Evolutionary conservation across 345 rosid genomes (phyloP), one percentile per base, ranked within the genome.

Genomic region (Populus davidiana): DNA sequence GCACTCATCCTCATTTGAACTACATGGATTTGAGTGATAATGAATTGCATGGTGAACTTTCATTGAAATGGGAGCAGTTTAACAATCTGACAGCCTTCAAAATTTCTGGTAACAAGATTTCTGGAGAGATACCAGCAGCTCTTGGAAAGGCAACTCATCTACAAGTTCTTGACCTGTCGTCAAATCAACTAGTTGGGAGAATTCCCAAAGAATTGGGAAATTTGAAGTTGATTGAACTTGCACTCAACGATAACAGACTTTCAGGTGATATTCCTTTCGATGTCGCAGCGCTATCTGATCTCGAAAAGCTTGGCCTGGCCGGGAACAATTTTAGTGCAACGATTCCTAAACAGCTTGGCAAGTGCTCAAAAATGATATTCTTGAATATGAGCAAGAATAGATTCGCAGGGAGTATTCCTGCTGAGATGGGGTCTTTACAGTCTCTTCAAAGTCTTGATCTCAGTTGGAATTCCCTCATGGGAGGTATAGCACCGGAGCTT

Each of bases 401-500:
- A 52, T 50, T 72, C 6, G 11, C 44, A 11, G 66, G 35, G 8
- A 25, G 29, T 12, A 72, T 72, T 59, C 75, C 75, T 33, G 2
- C 23, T 2, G 75, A 56, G 67, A 33, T 72, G 2, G 67, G 75
- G 8, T 16, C 7, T 9, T 54, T 72, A 18, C 8, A 54, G 16
- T 25, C 27, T 54, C 59, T 72, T 18, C 38, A 72, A 56, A n/a
- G 25, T 35, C 66, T 72, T n/a, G 84, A 81, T 49, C 73, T 81
- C 23, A 81, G 81, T 43, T 38, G 65, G 5, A 81, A 81, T 59
- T 74, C 5, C 8, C 56, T 77, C 2, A 8, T 13, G 16, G 81
- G 72, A 74, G 72, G 12, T 3, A 73, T 81, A 29, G 69, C 81
- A 8, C 27, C 5, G 5, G 38, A 39, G 67, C 10, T 81, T 27